Evolutionary conservation across 2,329 filamentous ascomycete genomes (phyloP).

Genomic region (Harringtonia lauricola): DNA sequence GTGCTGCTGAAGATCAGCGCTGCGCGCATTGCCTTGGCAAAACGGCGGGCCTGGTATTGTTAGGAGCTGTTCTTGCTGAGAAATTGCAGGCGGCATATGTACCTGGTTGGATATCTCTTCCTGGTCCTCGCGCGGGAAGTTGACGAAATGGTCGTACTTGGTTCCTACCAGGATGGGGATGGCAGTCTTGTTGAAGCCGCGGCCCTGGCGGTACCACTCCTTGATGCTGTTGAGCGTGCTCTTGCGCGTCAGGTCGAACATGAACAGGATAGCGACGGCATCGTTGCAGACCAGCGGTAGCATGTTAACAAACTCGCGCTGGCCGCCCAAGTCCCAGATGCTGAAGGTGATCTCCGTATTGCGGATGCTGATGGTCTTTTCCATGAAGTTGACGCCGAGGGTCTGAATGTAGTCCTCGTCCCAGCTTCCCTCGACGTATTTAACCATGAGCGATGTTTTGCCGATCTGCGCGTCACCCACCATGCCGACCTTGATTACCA

Average conservation of each 20-base stretch:
- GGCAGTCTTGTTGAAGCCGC: slow-evolving; percentile 99
- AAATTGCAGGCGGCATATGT: slow-evolving; percentile 7
- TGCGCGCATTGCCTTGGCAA: slow-evolving; percentile 96
- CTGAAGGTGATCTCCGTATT: slow-evolving; percentile 99
- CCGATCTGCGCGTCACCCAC: slow-evolving; percentile 98
- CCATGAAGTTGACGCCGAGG: slow-evolving; percentile 98
- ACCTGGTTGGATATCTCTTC: slow-evolving; percentile 98
- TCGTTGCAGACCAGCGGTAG: slow-evolving; percentile 98
- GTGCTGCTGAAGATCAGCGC: slow-evolving; percentile 97
- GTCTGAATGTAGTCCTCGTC: slow-evolving; percentile 99
- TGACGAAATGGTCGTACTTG: slow-evolving; percentile 99
- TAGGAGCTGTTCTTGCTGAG: not conserved
- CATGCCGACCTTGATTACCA: slow-evolving; percentile 99
- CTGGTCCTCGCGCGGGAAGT: slow-evolving; percentile 93
- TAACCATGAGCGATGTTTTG: slow-evolving; percentile 98
- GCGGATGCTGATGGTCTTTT: slow-evolving; percentile 98
- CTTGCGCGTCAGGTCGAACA: slow-evolving; percentile 98
- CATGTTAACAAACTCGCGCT: slow-evolving; percentile 99
- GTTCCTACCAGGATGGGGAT: slow-evolving; percentile 96
- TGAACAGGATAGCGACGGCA: slow-evolving; percentile 95
- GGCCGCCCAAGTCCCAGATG: slow-evolving; percentile 96
- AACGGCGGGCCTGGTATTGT: slow-evolving; percentile 66
- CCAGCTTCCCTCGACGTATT: slow-evolving; percentile 98
- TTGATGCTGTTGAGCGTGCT: slow-evolving; percentile 99
- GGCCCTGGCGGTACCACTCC: slow-evolving; percentile 96